Percentiles rank a stretch among this genome's conserved stretches.
Evolutionary conservation across 2,329 filamentous ascomycete species (phyloP).

Genomic region (Phialocephala subalpina): DNA sequence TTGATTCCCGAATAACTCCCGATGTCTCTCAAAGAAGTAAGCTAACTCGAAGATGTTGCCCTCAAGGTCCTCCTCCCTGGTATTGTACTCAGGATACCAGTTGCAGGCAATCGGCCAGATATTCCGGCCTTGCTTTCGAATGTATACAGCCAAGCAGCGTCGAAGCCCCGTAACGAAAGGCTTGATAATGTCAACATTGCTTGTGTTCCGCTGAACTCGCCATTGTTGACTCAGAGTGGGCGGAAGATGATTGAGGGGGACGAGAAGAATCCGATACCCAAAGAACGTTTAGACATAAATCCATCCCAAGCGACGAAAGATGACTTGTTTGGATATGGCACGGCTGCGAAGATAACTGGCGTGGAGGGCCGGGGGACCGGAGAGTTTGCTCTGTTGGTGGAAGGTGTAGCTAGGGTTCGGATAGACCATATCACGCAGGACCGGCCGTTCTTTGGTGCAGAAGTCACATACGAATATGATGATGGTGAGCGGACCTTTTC

Average conservation of each 20-base stretch:
- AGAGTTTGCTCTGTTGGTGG: slow-evolving; percentile 85
- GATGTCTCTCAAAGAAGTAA: too few relatives aligned
- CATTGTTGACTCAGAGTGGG: slow-evolving; percentile 76
- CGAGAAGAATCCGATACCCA: slow-evolving; percentile 50
- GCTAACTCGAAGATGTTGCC: too few relatives aligned
- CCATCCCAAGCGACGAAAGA: slow-evolving; percentile 67
- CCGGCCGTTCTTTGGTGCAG: slow-evolving; percentile 85
- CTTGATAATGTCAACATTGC: slow-evolving; percentile 79
- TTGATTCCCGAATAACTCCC: too few relatives aligned
- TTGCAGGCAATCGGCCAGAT: slow-evolving; percentile 82
- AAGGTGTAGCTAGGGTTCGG: slow-evolving; percentile 81
- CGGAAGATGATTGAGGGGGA: slow-evolving; percentile 76
- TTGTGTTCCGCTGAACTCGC: slow-evolving; percentile 85
- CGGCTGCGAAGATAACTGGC: slow-evolving; percentile 79
- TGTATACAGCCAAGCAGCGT: slow-evolving; percentile 79
- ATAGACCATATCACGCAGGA: slow-evolving; percentile 80
- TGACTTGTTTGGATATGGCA: slow-evolving; percentile 85
- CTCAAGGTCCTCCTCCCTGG: slow-evolving; percentile 91
- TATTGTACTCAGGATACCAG: slow-evolving; percentile 83
- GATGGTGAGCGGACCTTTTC: slow-evolving; percentile 58
- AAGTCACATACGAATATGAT: slow-evolving; percentile 76
- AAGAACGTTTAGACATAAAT: slow-evolving; percentile 54
- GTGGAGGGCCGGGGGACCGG: slow-evolving; percentile 78
- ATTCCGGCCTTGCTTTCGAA: slow-evolving; percentile 87
- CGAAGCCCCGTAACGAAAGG: slow-evolving; percentile 69